Base-by-base conservation (phyloP, 1,139 yeast species). In the Geotrichum reessii region DNA sequence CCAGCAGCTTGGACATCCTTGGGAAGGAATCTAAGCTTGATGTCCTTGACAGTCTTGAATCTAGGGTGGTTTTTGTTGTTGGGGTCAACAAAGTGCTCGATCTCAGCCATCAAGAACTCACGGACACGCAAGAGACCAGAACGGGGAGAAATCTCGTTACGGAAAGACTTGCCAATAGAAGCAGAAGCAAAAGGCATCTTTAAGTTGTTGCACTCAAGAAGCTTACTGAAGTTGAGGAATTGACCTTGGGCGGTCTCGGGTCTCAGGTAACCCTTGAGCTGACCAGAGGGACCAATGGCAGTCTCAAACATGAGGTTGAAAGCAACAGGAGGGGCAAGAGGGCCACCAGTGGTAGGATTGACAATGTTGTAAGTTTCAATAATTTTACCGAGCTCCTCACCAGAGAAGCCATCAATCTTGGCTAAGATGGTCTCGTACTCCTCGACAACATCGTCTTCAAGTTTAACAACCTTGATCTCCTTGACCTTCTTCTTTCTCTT, bases 201-300 rank as follows among this genome's bases (percentile, higher is more conserved):
- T 73, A 87, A 85, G 77, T 95, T 95, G 82, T 95, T 95, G 80
- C 86, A 88, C 69, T 95, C 99, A 69, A 91, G 83, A 70, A 95
- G 81, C 78, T 93, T 93, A 78, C 83, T 82, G 76, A 95, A 95
- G 81, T 95, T 95, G 71, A 95, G 81, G 76, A 95, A 95, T 77
- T 95, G 99, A 70, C 99, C 99, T 79, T 95, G 99, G 31, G 99
- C 99, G 63, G 99, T 95, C 78, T 95, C 99, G 61, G 99, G 99
- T 76, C 99, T 86, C 72, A 95, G 78, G 76, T 82, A 95, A 66
- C 99, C 99, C 79, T 88, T 91, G 75, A 92, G 78, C 72, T 86
- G 91, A 70, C 99, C 99, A 60, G 97, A 88, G 63, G 99, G 99
- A 58, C 99, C 99, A 73, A 95, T 95, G 61, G 97, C 97, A 60